phyloP scores from a whole-genome alignment of 192 early-diverging fungal species.

The Gamsiella multidivaricata region DNA sequence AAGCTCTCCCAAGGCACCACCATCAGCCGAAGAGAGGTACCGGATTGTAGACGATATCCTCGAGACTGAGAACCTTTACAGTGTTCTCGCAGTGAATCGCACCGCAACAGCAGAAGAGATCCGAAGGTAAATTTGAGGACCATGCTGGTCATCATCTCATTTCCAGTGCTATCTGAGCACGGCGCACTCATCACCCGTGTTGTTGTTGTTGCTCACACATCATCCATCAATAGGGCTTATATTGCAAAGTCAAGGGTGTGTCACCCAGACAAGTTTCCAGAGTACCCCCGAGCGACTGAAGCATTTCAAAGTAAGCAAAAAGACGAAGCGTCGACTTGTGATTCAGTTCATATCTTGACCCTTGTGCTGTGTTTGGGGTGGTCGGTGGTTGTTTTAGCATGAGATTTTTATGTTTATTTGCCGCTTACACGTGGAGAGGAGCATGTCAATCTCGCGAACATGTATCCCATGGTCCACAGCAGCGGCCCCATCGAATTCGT shows the following conservation, averaged over 20 bases:
- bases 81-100: constrained; percentile 58
- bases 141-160: no score
- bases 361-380: not conserved
- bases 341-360: no score
- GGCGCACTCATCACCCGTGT: not conserved
- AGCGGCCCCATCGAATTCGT: no score
- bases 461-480: no score
- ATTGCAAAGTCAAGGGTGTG: constrained; percentile 64
- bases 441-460: constrained; percentile 8
- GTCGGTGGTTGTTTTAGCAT: constrained; percentile 2
- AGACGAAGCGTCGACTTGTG: not conserved
- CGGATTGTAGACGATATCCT: constrained; percentile 63
- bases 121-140: constrained; percentile 34
- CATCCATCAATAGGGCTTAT: constrained; percentile 25
- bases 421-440: constrained; percentile 19
- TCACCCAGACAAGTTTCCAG: constrained; percentile 70
- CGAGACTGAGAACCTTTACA: constrained; percentile 59
- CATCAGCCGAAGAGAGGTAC: constrained; percentile 48
- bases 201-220: not conserved
- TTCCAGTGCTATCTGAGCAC: not conserved
- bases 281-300: constrained; percentile 65
- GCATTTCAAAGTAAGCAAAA: constrained; percentile 65
- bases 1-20: constrained; percentile 12
- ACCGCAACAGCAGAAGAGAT: constrained; percentile 59
- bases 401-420: constrained; percentile 11